These are phyloP conservation scores for Tranzscheliella williamsii DNA, from an alignment of 1,284 basidiomycete species.

Conservation along the genomic window DNA sequence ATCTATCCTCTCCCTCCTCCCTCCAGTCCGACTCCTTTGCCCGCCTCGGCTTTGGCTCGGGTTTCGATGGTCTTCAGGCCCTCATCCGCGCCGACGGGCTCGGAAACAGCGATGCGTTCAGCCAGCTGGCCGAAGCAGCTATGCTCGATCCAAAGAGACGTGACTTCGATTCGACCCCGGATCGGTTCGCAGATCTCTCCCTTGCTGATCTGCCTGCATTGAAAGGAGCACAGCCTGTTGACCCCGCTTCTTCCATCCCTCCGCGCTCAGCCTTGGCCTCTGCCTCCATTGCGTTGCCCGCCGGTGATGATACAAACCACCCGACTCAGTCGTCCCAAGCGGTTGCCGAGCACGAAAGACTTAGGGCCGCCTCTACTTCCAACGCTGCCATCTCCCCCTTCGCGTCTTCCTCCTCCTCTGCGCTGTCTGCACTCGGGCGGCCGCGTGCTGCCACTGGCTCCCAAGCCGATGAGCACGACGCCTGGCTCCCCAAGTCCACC, in stretches of 20 bases:
- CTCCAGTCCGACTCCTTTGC: conserved; percentile 30
- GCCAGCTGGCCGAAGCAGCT: conserved; percentile 50
- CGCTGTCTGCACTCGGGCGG: conserved; percentile 6
- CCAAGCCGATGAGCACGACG: conserved; percentile 46
- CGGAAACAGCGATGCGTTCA: conserved; percentile 45
- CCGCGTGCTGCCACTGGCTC: conserved; percentile 43
- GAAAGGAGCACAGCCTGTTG: too few species aligned
- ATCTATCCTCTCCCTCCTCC: conserved; percentile 13
- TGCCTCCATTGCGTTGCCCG: not conserved
- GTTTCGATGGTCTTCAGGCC: conserved; percentile 39
- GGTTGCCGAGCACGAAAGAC: conserved; percentile 18
- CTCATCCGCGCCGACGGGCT: conserved; percentile 35
- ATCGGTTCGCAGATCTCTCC: conserved; percentile 4
- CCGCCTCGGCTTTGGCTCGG: conserved; percentile 35
- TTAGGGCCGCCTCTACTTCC: conserved; percentile 18
- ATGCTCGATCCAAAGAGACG: conserved; percentile 28
- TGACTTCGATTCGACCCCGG: conserved; percentile 12
- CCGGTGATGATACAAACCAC: too few species aligned
- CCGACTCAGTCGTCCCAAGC: too few species aligned
- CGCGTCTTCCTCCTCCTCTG: conserved; percentile 9
- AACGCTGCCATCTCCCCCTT: conserved; percentile 9
- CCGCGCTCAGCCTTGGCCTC: not conserved
- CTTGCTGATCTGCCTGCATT: not conserved
- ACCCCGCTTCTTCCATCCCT: not conserved
- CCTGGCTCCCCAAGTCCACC: conserved; percentile 63